phyloP scores from a whole-genome alignment of 2,329 filamentous ascomycete genomes.

The Myriangium duriaei region DNA sequence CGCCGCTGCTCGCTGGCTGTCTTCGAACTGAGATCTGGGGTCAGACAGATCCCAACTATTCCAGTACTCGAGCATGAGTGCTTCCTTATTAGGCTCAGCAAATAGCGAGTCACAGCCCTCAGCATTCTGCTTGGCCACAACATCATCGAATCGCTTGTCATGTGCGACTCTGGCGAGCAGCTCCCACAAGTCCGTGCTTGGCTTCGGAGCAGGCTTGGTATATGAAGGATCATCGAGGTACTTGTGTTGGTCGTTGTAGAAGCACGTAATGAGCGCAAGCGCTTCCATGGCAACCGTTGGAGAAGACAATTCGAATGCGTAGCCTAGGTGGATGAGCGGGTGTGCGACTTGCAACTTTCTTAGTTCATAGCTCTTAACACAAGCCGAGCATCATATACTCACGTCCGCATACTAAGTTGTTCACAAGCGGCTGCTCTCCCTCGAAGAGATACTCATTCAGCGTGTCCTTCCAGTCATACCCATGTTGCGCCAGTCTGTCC shows the following conservation, averaged over 20 bases:
- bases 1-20: slow-evolving; percentile 48
- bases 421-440: slow-evolving; percentile 64
- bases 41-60: slow-evolving; percentile 68
- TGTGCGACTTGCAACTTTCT: slow-evolving; percentile 55
- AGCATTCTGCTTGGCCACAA: slow-evolving; percentile 46
- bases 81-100: slow-evolving; percentile 55
- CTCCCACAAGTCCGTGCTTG: slow-evolving; percentile 50
- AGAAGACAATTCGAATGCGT: slow-evolving; percentile 77
- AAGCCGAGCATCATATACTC: too few relatives aligned
- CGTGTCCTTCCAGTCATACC: slow-evolving; percentile 76
- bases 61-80: slow-evolving; percentile 73
- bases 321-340: slow-evolving; percentile 88
- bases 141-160: slow-evolving; percentile 57
- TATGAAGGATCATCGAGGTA: slow-evolving; percentile 62
- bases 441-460: slow-evolving; percentile 64
- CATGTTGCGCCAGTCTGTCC: slow-evolving; percentile 63
- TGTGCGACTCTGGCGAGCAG: slow-evolving; percentile 56
- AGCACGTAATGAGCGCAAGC: slow-evolving; percentile 53
- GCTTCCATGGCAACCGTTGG: slow-evolving; percentile 84
- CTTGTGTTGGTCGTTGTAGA: slow-evolving; percentile 44
- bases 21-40: slow-evolving; percentile 60
- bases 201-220: slow-evolving; percentile 49
- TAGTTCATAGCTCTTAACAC: too few relatives aligned
- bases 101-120: slow-evolving; percentile 59
- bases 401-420: slow-evolving; percentile 69